A percentile compares a stretch with the other conserved stretches of the same genome.
These are phyloP conservation scores for Thermoascus crustaceus DNA, from an alignment of 2,329 filamentous ascomycete genomes.

Conservation along the genomic window DNA sequence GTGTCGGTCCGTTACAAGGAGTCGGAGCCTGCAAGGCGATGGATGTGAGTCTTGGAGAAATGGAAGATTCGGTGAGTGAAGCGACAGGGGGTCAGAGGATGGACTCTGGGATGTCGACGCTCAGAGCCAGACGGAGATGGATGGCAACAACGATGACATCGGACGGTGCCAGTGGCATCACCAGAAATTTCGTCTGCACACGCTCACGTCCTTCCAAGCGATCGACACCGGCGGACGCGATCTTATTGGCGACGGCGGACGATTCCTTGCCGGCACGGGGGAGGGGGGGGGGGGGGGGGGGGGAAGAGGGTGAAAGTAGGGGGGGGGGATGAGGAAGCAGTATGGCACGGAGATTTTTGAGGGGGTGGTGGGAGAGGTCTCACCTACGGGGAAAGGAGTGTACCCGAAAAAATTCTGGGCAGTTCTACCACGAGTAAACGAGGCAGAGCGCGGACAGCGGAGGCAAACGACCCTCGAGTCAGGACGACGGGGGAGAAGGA, in stretches of 20 bases:
- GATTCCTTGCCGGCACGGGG: not conserved
- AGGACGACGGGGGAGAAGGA: conserved; percentile 10
- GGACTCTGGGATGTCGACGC: not conserved
- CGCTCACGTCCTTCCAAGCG: conserved; percentile 1
- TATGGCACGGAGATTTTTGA: not conserved
- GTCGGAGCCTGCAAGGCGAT: too few relatives aligned
- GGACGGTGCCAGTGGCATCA: conserved; percentile 6
- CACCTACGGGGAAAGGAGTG: conserved; percentile 23
- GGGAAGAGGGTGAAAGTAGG: too few relatives aligned
- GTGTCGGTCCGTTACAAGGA: conserved; percentile 4
- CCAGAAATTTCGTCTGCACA: conserved; percentile 3
- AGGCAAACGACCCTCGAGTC: conserved; percentile 21
- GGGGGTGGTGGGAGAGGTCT: conserved; percentile 3
- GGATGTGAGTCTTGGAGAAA: not conserved
- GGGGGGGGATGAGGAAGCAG: not conserved
- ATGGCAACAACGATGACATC: conserved; percentile 11
- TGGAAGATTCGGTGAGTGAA: conserved; percentile 2
- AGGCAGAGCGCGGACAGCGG: conserved; percentile 4
- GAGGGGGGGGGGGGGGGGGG: too few relatives aligned
- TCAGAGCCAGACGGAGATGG: conserved; percentile 3
- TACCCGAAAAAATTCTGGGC: conserved; percentile 12
- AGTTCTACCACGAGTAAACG: conserved; percentile 29
- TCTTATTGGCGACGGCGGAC: conserved; percentile 1
- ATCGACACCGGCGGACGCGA: not conserved
- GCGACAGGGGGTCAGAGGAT: not conserved